Base-by-base conservation (phyloP, 164 flowering plant genomes). In the Santalum album region DNA sequence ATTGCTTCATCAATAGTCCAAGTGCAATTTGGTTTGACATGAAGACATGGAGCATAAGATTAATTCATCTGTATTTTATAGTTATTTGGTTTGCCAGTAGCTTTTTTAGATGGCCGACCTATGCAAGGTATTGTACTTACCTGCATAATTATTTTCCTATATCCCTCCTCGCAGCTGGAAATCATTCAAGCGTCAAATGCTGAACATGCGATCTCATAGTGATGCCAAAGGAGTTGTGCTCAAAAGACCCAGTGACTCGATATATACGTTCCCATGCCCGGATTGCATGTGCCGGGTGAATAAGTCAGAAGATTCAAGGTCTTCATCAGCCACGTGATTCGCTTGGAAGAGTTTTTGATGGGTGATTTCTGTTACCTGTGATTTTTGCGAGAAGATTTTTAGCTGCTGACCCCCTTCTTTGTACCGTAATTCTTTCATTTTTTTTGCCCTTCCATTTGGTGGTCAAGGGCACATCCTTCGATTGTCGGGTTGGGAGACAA, bases 221-320 rank as follows among this genome's bases (percentile, higher is more conserved):
- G 97, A 85, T 66, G 72, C 88, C 44, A 92, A 92, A 60, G 97
- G 99, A 16, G 60, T 78, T 25, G 86, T 83, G 65, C 65, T 82
- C 9, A 92, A 81, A 70, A 78, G 95, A 55, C 83, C 83, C 16
- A 78, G 65, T 56, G 95, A 89, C 56, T 87, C 99, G 6, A 74
- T 87, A 54, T 89, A 92, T 68, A 76, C 82, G 24, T 82, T 80
- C 65, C 99, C 99, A 6, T 91, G 98, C 62, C 94, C 98, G 1
- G 82, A 88, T 69, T 91, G 95, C 75, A 88, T 88, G 95, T 91
- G 95, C 65, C 84, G 66, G 25, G 10, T 32, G 17, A 81, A 77
- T 63, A 86, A 69, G 49, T 46, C 87, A 50, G 78, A 73, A 34
- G 80, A 70, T 61, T 56, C 73, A 43, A 82, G 64, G 69, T 63